These are phyloP conservation scores for Cladosporium sp. DNA, from an alignment of 2,329 filamentous ascomycete species.

Conservation along the genomic window DNA sequence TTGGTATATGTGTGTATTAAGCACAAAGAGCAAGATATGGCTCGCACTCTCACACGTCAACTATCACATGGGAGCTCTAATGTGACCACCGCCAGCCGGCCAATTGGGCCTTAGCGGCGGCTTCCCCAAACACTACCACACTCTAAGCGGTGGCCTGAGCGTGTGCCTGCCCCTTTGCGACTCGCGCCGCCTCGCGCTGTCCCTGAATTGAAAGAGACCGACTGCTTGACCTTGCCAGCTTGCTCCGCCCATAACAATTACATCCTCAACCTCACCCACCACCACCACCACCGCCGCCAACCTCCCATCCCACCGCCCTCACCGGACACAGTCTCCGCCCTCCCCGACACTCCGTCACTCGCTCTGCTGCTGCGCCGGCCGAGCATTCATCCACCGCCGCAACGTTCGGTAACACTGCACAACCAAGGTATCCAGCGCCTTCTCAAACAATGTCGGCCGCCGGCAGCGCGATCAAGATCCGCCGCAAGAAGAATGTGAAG, in stretches of 20 bases:
- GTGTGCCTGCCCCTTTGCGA: conserved; percentile 12
- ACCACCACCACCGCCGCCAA: not conserved
- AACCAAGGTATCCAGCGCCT: conserved; percentile 15
- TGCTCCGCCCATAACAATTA: conserved; percentile 1
- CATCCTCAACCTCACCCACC: not conserved
- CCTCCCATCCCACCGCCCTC: not conserved
- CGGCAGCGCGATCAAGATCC: conserved; percentile 73
- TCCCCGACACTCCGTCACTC: conserved; percentile 12
- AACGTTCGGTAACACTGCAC: not conserved
- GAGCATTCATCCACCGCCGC: conserved; percentile 8
- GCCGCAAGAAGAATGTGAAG: conserved; percentile 99
- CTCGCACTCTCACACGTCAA: not conserved
- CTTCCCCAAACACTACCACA: conserved; percentile 1
- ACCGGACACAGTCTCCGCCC: not conserved
- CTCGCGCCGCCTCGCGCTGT: conserved; percentile 1
- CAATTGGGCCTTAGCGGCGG: conserved; percentile 9
- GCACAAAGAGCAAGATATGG: not conserved
- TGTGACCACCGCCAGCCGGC: not conserved
- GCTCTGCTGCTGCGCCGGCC: conserved; percentile 15
- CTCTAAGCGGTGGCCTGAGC: conserved; percentile 9
- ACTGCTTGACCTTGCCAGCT: conserved; percentile 8
- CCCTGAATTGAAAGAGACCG: conserved; percentile 9
- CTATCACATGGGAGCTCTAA: conserved; percentile 7
- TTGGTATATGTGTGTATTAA: not conserved
- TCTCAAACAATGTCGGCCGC: conserved; percentile 35